These are phyloP conservation scores for Albizia julibrissin DNA, from an alignment of 306 rosid species.

Conservation along the genomic window DNA sequence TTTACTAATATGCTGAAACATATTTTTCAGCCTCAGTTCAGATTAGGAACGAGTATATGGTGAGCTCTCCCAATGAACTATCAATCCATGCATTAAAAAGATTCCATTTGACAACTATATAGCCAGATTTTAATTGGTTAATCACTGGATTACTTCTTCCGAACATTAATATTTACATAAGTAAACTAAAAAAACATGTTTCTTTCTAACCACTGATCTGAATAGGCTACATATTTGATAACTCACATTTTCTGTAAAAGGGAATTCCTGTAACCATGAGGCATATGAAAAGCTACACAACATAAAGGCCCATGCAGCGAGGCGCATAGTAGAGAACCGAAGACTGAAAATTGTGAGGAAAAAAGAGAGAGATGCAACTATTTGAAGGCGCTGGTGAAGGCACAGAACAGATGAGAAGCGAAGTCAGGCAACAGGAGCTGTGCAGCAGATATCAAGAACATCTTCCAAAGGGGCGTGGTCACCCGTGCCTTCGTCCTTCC, in stretches of 20 bases:
- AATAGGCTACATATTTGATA: not conserved
- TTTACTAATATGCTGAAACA: not conserved
- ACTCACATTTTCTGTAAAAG: not conserved
- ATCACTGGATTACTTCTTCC: not conserved
- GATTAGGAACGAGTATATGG: not conserved
- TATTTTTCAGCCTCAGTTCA: not conserved
- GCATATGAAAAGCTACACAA: conserved; percentile 1
- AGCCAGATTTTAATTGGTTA: not conserved
- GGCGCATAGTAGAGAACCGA: not conserved
- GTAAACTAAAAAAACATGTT: not conserved
- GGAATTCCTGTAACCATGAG: not conserved
- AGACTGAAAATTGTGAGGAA: too few species aligned
- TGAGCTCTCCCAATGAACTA: not conserved
- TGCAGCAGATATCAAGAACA: conserved; percentile 63
- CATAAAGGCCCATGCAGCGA: conserved; percentile 22
- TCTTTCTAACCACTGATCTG: not conserved
- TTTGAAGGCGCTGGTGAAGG: not conserved
- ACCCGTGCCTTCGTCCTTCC: conserved; percentile 92
- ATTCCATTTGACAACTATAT: not conserved
- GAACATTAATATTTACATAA: not conserved
- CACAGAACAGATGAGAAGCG: not conserved
- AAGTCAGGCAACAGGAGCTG: conserved; percentile 37
- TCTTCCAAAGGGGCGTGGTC: conserved; percentile 85
- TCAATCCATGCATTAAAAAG: not conserved
- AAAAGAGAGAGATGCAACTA: too few species aligned